phyloP scores from a whole-genome alignment of 495 filamentous ascomycete genomes.

The Penicillium riverlandense region DNA sequence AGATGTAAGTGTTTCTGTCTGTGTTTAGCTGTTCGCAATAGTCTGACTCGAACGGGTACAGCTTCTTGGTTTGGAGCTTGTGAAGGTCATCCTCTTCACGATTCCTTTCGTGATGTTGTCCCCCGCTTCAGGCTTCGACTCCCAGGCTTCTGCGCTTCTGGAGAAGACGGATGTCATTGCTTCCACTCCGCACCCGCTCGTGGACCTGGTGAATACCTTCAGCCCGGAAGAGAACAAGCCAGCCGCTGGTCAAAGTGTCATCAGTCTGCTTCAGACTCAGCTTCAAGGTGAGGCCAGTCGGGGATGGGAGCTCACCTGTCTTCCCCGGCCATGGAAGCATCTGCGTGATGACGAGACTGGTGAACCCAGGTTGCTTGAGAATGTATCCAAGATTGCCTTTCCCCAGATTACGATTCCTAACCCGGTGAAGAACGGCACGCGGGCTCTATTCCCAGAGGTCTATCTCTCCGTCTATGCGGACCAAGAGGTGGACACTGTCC shows the following conservation, averaged over 20 bases:
- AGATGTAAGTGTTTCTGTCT: slow-evolving; percentile 53
- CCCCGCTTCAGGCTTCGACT: slow-evolving; percentile 53
- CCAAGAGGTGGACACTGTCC: slow-evolving; percentile 89
- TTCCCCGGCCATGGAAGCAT: slow-evolving; percentile 78
- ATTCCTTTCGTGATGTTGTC: slow-evolving; percentile 86
- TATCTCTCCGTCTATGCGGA: slow-evolving; percentile 87
- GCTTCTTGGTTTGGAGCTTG: slow-evolving; percentile 73
- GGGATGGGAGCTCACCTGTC: slow-evolving; percentile 69
- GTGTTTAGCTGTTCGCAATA: neutral
- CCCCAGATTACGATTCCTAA: slow-evolving; percentile 68
- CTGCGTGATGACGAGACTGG: slow-evolving; percentile 40
- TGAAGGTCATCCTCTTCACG: slow-evolving; percentile 90
- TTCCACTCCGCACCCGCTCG: slow-evolving; percentile 70
- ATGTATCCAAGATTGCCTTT: slow-evolving; percentile 63
- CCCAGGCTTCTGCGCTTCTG: slow-evolving; percentile 68
- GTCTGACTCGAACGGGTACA: slow-evolving; percentile 19
- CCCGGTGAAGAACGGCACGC: slow-evolving; percentile 63
- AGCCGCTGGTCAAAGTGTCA: slow-evolving; percentile 57
- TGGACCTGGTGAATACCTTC: slow-evolving; percentile 79
- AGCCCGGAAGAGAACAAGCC: slow-evolving; percentile 47
- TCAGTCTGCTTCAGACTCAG: slow-evolving; percentile 78
- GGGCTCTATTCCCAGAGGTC: slow-evolving; percentile 80
- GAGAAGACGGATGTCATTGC: slow-evolving; percentile 91
- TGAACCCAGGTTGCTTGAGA: slow-evolving; percentile 33
- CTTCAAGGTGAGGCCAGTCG: slow-evolving; percentile 62